A percentile compares a stretch with the other conserved stretches of the same genome.
Conservation (phyloP, 805 yeast species). For the Sungouiozyma intestinalis region DNA sequence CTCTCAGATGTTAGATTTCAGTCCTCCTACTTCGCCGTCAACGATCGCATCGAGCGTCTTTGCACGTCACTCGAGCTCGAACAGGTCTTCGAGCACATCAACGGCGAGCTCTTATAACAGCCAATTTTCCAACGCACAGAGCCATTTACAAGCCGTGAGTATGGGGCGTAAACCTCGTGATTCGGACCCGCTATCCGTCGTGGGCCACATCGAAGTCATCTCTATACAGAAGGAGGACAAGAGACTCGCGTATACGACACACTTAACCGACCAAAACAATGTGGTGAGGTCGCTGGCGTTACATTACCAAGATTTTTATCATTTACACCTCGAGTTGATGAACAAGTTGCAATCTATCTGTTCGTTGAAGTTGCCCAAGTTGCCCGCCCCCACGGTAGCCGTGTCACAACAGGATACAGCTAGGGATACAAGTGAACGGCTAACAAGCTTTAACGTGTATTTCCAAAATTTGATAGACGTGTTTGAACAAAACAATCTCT, state of each 20-base stretch:
- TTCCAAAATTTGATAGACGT: conserved; percentile 1
- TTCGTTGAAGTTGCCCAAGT: conserved; percentile 2
- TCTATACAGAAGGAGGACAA: conserved; percentile 7
- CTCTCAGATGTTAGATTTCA: conserved; percentile 4
- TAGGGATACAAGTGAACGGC: conserved; percentile 3
- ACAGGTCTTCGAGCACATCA: conserved; percentile 6
- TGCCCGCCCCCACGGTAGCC: conserved; percentile 9
- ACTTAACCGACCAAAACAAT: conserved; percentile 5
- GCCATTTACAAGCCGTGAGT: not conserved
- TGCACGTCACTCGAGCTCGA: conserved; percentile 8
- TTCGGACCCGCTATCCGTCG: not conserved
- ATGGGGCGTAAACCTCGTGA: not conserved
- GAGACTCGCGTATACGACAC: conserved; percentile 14
- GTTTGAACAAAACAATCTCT: not conserved
- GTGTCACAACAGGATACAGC: too few relatives aligned
- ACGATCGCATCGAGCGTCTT: conserved; percentile 10
- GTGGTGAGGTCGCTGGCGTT: conserved; percentile 7
- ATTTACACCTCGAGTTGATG: conserved; percentile 12
- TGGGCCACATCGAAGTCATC: conserved; percentile 2
- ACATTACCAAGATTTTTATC: conserved; percentile 17
- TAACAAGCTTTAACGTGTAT: conserved; percentile 7
- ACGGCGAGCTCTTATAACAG: not conserved
- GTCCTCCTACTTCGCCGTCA: conserved; percentile 17
- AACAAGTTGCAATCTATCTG: not conserved
- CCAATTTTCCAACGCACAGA: not conserved